phyloP scores from a whole-genome alignment of 768 basidiomycete species.

The Russula vinacea region DNA sequence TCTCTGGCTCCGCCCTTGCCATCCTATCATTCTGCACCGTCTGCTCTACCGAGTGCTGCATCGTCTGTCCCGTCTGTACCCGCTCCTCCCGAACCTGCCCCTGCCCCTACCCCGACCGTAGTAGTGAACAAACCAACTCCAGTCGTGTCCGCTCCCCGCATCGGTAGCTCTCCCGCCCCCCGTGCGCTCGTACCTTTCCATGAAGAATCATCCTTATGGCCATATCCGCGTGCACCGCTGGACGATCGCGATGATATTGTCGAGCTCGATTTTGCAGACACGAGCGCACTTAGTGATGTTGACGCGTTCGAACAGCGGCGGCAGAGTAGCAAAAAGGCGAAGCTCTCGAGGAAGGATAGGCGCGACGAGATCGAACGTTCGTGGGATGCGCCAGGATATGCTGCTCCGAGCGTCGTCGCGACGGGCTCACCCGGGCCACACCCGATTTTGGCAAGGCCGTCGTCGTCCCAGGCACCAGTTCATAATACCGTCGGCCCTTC shows the following conservation, averaged over 20 bases:
- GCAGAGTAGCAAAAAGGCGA: constrained; percentile 33
- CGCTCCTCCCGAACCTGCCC: background rate
- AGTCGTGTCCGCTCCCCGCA: background rate
- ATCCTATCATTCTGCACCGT: constrained; percentile 22
- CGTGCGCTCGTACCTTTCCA: constrained; percentile 56
- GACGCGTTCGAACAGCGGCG: constrained; percentile 46
- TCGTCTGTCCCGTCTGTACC: constrained; percentile 13
- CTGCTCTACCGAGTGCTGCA: constrained; percentile 9
- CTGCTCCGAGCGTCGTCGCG: constrained; percentile 4
- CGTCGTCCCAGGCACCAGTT: background rate
- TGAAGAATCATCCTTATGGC: constrained; percentile 67
- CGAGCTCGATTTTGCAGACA: constrained; percentile 74
- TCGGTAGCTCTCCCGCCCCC: constrained; percentile 15
- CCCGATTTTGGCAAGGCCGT: background rate
- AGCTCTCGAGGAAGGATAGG: constrained; percentile 38
- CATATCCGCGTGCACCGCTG: constrained; percentile 53
- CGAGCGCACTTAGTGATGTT: constrained; percentile 66
- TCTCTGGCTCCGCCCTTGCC: constrained; percentile 7
- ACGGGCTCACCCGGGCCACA: background rate
- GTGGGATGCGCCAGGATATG: constrained; percentile 52
- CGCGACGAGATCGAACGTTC: constrained; percentile 53
- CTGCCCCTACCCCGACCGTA: background rate
- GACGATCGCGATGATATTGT: constrained; percentile 59
- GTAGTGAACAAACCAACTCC: background rate
- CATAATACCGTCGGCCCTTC: background rate